Evolutionary conservation across 345 rosid genomes (phyloP), one percentile per base, ranked within the genome.

Genomic region (Citrus cavaleriei): DNA sequence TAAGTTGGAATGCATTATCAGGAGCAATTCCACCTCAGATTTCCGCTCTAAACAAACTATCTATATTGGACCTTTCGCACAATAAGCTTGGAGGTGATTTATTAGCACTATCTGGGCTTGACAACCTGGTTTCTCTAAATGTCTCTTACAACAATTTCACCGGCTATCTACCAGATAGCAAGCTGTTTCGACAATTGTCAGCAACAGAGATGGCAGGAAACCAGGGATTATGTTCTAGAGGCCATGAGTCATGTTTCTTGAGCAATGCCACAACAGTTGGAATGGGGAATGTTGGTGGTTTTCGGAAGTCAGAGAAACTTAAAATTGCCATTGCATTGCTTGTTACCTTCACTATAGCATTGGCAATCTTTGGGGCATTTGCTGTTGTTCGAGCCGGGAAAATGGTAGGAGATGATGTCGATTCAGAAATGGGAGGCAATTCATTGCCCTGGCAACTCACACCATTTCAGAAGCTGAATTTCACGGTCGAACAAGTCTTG

Each of bases 61-160:
- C 92, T 3, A 81, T 86, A 77, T 82, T 91, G 46, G 94, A 92
- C 79, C 76, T 92, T 68, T 91, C 97, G 14, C 92, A 91, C 81
- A 92, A 92, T 75, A 79, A 78, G 83, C 90, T 92, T 72, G 83
- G 84, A 35, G 94, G 94, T 6, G 86, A 92, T 73, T 87, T 92
- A 69, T n/a, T 82, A 70, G 82, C 80, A 37, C 77, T 91, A 18
- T 84, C 89, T 1, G 84, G 80, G 21, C 75, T 92, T 24, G 91
- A 88, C n/a, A 91, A 92, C 85, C 89, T 92, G 2, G 92, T 91
- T 67, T 92, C 94, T 72, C 34, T 91, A 40, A 92, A 92, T 79
- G 86, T 92, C 70, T 95, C 98, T 40, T 86, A 91, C 89, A 95
- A 95, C 81, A 88, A 92, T 78, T 89, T 95, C 84, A 83, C 89